A percentile compares a stretch with the other conserved stretches of the same genome.
phyloP scores from a whole-genome alignment of 257 asterid species.

The Petrea volubilis region DNA sequence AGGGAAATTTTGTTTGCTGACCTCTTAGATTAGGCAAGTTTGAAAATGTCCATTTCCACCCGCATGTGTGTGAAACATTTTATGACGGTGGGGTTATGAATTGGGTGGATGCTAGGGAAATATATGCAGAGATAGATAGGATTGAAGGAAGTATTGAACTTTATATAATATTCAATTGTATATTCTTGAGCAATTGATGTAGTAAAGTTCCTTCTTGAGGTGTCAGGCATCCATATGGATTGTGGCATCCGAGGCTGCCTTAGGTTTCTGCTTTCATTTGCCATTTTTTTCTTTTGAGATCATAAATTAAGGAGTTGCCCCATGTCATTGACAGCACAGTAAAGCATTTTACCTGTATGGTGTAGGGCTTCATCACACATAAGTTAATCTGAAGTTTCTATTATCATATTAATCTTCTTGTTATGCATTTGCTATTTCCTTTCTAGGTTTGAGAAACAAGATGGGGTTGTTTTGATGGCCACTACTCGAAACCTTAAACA shows the following conservation, averaged over 20 bases:
- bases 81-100: not conserved
- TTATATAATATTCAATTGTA: not conserved
- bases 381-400: not conserved
- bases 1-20: not conserved
- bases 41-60: not conserved
- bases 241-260: constrained; percentile 6
- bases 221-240: constrained; percentile 6
- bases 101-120: not conserved
- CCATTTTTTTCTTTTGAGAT: constrained; percentile 1
- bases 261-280: not conserved
- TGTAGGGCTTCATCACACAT: constrained; percentile 1
- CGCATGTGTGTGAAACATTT: constrained; percentile 3
- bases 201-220: not conserved
- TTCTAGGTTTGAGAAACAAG: constrained; percentile 94
- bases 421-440: constrained; percentile 25
- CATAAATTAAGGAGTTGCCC: not conserved
- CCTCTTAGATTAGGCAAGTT: not conserved
- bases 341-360: not conserved
- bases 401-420: constrained; percentile 3
- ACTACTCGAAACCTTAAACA: constrained; percentile 87
- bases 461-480: constrained; percentile 98
- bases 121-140: not conserved
- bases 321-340: not conserved
- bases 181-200: not conserved
- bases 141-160: not conserved